Conservation (phyloP, 208 protist genomes). For the Wallacemonas sp. region DNA sequence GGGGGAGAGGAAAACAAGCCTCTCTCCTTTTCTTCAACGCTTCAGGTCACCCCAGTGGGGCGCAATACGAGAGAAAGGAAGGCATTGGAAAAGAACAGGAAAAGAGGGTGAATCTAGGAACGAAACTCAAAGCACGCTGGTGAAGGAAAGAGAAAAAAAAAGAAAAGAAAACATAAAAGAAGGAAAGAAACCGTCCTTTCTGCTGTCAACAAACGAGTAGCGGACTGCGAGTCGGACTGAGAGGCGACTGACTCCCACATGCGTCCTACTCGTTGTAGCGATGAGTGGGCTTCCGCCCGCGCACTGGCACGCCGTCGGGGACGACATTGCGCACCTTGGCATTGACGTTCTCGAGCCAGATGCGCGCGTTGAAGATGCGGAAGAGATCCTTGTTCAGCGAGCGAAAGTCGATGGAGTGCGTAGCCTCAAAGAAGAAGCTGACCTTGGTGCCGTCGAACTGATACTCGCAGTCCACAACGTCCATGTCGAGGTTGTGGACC, state of each 20-base stretch:
- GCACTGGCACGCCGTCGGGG: slow-evolving; percentile 27
- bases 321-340: slow-evolving; percentile 38
- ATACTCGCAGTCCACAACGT: slow-evolving; percentile 86
- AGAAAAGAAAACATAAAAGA: slow-evolving; percentile 1
- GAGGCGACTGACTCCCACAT: not conserved
- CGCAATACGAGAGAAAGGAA: no score
- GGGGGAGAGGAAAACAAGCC: not conserved
- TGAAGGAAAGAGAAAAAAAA: not conserved
- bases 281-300: slow-evolving; percentile 25
- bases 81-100: not conserved
- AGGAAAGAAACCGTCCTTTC: no score
- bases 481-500: slow-evolving; percentile 59
- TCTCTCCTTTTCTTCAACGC: no score
- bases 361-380: slow-evolving; percentile 82
- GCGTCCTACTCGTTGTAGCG: slow-evolving; percentile 22
- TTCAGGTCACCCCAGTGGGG: no score
- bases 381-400: slow-evolving; percentile 77
- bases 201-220: no score
- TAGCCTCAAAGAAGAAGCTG: slow-evolving; percentile 85
- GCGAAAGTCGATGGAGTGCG: slow-evolving; percentile 71
- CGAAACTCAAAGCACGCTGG: no score
- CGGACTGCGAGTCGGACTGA: no score
- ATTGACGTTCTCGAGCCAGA: slow-evolving; percentile 91
- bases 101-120: slow-evolving; percentile 4
- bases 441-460: slow-evolving; percentile 91